Conservation (phyloP, 2,329 filamentous ascomycete genomes). For the Claviceps sp. region DNA sequence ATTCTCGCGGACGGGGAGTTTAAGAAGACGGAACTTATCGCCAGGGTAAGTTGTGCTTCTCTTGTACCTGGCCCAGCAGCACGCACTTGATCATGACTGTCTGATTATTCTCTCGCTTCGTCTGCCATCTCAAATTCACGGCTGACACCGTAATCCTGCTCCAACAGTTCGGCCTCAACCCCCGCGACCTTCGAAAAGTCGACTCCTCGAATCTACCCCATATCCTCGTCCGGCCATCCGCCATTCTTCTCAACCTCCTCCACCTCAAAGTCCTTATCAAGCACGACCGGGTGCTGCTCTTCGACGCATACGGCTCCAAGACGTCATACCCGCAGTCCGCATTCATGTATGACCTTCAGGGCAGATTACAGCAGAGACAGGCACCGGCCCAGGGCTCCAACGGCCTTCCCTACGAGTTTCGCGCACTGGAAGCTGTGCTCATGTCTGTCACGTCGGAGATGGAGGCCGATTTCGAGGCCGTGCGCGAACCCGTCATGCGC, state of each 20-base stretch:
- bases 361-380: conserved; percentile 81
- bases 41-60: conserved; percentile 47
- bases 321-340: conserved; percentile 91
- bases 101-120: background rate
- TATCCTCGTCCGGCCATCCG: conserved; percentile 83
- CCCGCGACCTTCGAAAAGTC: conserved; percentile 92
- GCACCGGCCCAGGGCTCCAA: conserved; percentile 44
- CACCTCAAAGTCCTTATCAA: conserved; percentile 94
- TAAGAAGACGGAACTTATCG: conserved; percentile 93
- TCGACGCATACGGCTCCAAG: conserved; percentile 89
- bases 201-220: conserved; percentile 92
- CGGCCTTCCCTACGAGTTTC: conserved; percentile 83
- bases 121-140: background rate
- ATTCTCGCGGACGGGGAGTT: conserved; percentile 91
- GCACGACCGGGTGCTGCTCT: conserved; percentile 83
- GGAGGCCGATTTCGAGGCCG: conserved; percentile 87
- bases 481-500: conserved; percentile 80
- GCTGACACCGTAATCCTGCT: background rate
- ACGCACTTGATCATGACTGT: background rate
- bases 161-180: conserved; percentile 70
- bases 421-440: conserved; percentile 85
- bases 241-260: conserved; percentile 91
- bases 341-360: conserved; percentile 96
- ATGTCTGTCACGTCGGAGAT: conserved; percentile 86
- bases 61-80: too few species aligned